Evolutionary conservation across 2,329 filamentous ascomycete species (phyloP), one percentile per base, ranked within the genome.

Genomic region (Helminthosporium solani): DNA sequence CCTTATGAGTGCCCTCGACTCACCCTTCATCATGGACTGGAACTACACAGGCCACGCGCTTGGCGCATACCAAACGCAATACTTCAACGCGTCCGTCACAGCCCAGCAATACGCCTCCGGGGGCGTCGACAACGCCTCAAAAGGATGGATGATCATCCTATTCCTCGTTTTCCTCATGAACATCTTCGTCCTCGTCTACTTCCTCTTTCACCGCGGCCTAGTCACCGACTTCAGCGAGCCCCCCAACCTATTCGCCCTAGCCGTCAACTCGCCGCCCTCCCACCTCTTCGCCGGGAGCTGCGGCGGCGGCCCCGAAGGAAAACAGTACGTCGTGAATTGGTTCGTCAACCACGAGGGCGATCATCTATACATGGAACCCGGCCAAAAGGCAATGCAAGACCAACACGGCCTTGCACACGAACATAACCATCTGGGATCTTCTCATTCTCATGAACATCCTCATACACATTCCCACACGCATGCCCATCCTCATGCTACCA

Each of bases 161-260:
- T 60, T 78, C 1, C 68, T 83, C 12, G 83, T 87, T 1, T 87
- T 90, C 57, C 52, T 80, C 19, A 81, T 87, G 57, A 90, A 88
- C 62, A 48, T 84, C 20, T 72, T 85, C 31, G 87, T 85, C 46
- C 71, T 89, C 0, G 59, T 73, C 2, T 90, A 89, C 68, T 76
- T 86, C 52, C 64, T 85, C 40, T 61, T 80, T 37, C 74, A 81
- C 42, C 78, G 52, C 63, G 80, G 81, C 1, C 78, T 88, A 18
- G 81, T 92, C 7, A 90, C 86, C 1, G 88, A 92, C 70, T 90
- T 87, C 61, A 87, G 84, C 0, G 87, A 92, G 58, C 86, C 87
- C 1, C 82, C 85, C 43, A 90, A 90, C 61, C 71, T 90, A 2
- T 90, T 91, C 58, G 75, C 83, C 0, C 70, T 90, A 0, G 85